Base-by-base conservation (phyloP, 305 asterid species). In the Andrographis paniculata region DNA sequence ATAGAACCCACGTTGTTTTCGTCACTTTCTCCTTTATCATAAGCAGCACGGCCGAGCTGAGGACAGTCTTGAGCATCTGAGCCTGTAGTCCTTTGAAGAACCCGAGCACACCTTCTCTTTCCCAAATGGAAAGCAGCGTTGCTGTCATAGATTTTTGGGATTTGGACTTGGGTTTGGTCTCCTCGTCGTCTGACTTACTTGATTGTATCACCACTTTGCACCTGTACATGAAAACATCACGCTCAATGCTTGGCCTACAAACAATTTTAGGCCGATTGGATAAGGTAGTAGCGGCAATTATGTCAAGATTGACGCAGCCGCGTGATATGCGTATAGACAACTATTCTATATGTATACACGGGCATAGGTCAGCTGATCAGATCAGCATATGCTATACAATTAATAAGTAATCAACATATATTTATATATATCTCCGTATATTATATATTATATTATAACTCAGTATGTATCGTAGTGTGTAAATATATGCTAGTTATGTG, bases 141-240 rank as follows among this genome's bases (percentile, higher is more conserved):
- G 80, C 94, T 0, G 67, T 49, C 20, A 80, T 57, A 0, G 95
- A 78, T 70, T 74, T 86, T 22, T 72, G 66, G 49, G 84, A 24
- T 41, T 62, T 70, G 9, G n/a, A 20, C 37, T 40, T 60, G 21
- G 62, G 64, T 51, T 60, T 57, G 11, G 55, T 69, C 11, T 63
- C 58, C 4, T 42, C 51, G 13, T 75, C 84, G 18, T 76, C 79
- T 11, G 80, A 66, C 48, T 82, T 86, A 28, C 92, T 92, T 19
- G 96, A 60, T 63, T 89, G 98, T 52, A 89, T 86, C 79, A 84
- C 70, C 73, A 89, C 98, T 73, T 89, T 89, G 60, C 98, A 89
- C 80, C 95, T 89, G 62, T 47, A 37, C 60, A 52, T 16, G 22
- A 55, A 28, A 56, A 51, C 37, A 13, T 17, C 14, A 33, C 38